Evolutionary conservation across 176 grass and related monocot species (phyloP), one percentile per base, ranked within the genome.

Genomic region (Triticum dicoccoides): DNA sequence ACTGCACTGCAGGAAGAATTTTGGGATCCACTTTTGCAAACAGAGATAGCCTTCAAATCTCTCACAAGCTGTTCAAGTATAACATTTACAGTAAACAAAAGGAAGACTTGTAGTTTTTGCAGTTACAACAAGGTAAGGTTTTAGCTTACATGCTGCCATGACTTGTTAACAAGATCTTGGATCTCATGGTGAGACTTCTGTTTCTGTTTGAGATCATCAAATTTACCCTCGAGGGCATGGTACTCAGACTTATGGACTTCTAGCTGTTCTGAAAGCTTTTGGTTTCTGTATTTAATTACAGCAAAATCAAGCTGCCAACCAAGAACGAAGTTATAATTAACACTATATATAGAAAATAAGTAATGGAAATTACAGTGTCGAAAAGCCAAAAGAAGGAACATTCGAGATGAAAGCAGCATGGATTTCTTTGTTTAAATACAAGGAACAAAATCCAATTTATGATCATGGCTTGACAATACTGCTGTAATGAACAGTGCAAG

Each of bases 201-300:
- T 73, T 88, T 94, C 61, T 89, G 87, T 83, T 84, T 94, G 64
- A 99, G 79, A 77, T 90, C 90, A 88, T 85, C 82, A 51, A 92
- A 88, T 92, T 91, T 99, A 91, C 84, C 82, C 80, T 96, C 85
- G n/a, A 99, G 89, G 66, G 83, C 80, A 91, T 70, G 38, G 69
- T 90, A 91, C 76, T 96, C 89, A 49, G 93, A 87, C 70, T 91
- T 99, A 64, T 92, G 87, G 72, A 95, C 94, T 92, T 99, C 94
- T 82, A 97, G 61, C 87, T 99, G 92, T 80, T 96, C 94, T 68
- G 42, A 52, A 87, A 97, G 92, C 56, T 99, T 99, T 89, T 94
- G 84, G 70, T 99, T 99, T 92, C 88, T 97, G 83, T 93, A 99
- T 88, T 94, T 89, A 37, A 97, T 85, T 83, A 98, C 90, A 92